Base-by-base conservation (phyloP, 805 yeast genomes). In the Scheffersomyces lignosus region DNA sequence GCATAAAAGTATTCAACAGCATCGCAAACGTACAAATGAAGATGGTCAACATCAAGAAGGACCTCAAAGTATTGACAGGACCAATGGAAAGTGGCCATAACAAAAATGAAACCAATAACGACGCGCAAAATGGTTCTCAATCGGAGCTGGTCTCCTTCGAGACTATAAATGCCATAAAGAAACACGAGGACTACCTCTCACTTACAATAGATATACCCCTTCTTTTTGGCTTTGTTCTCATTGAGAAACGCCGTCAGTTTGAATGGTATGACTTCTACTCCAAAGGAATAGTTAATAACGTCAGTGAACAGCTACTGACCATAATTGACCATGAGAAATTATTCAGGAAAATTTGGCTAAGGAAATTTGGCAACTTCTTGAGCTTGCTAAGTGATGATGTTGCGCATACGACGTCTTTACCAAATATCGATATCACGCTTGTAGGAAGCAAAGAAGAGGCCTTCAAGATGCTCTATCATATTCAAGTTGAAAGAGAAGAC, bases 181-280 rank as follows among this genome's bases (percentile, higher is more conserved):
- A 38, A 7, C 47, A 59, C 15, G 73, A 69, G 45, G 66, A 69
- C 40, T 52, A 60, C 37, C 52, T 68, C 4, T 62, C 73, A 3
- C 47, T 67, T 27, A 77, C 83, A 1, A 68, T 77, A 10, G 93
- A 86, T 53, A 52, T 86, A 18, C 95, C 95, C 0, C 53, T 84
- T 9, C 58, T 84, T 1, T 83, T 84, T 54, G 93, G 93, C 1
- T 64, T 83, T n/a, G 73, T 78, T 56, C 43, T 83, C 3, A 70
- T 84, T 31, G 90, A 85, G 45, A 69, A 64, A 30, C 62, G 82
- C 34, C 66, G 87, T 34, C 76, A 83, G 46, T 61, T 64, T 31
- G 77, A 76, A 45, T 82, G 88, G 85, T 57, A 58, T 33, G 73
- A 69, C 40, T 66, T 60, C 52, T 53, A 53, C 41, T 56, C 68